Conservation (phyloP, 1,139 yeast genomes). For the Protomyces arabidopsidicola region DNA sequence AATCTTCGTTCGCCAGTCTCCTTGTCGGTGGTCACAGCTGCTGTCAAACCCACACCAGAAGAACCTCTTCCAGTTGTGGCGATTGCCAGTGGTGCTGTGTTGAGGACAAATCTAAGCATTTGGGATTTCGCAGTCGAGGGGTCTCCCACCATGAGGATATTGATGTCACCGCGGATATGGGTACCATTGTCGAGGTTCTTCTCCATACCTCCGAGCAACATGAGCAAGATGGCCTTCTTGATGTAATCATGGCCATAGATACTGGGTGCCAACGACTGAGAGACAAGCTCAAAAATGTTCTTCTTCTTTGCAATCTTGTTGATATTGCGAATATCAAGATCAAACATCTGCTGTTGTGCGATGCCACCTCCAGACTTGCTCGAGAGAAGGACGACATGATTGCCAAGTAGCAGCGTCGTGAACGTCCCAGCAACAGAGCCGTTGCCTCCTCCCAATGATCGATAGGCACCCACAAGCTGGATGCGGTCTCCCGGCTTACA, state of each 20-base stretch:
- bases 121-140: slow-evolving; percentile 98
- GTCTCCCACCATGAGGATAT: slow-evolving; percentile 94
- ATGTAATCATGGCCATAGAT: slow-evolving; percentile 90
- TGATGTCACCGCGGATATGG: slow-evolving; percentile 96
- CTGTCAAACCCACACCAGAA: slow-evolving; percentile 98
- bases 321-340: slow-evolving; percentile 79
- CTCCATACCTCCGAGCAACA: slow-evolving; percentile 91
- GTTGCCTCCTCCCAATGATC: slow-evolving; percentile 75
- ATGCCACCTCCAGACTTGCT: slow-evolving; percentile 79
- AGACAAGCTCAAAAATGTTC: slow-evolving; percentile 69
- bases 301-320: slow-evolving; percentile 65
- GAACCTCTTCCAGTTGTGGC: slow-evolving; percentile 99
- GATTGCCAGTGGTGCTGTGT: slow-evolving; percentile 90
- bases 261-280: slow-evolving; percentile 90
- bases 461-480: slow-evolving; percentile 88
- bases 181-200: slow-evolving; percentile 93
- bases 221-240: slow-evolving; percentile 82
- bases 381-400: slow-evolving; percentile 82
- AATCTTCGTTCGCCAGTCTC: slow-evolving; percentile 95
- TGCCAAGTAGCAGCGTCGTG: slow-evolving; percentile 74
- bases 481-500: slow-evolving; percentile 96
- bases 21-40: slow-evolving; percentile 93
- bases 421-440: slow-evolving; percentile 55
- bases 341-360: slow-evolving; percentile 69
- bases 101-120: slow-evolving; percentile 84